Base-by-base conservation (phyloP, 192 early-diverging fungal genomes). In the Entrophospora sp. region DNA sequence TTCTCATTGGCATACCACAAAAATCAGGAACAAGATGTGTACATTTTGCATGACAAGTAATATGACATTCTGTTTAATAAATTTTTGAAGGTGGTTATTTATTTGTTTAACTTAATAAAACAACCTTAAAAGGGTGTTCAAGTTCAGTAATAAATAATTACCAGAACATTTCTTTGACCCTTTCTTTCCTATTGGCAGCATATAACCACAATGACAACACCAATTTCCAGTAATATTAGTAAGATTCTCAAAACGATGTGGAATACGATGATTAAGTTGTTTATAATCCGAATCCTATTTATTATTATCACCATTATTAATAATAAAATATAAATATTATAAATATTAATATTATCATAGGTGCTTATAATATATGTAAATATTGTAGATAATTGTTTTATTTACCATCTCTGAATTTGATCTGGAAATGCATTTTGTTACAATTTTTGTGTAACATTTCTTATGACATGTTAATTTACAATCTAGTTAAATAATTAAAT, bases 121-220 rank as follows among this genome's bases (percentile, higher is more conserved):
- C n/a, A n/a, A n/a, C n/a, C n/a, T n/a, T n/a, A n/a, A n/a, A n/a
- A n/a, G n/a, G n/a, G n/a, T n/a, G n/a, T n/a, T n/a, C n/a, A n/a
- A n/a, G n/a, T n/a, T n/a, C n/a, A n/a, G n/a, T n/a, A n/a, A n/a
- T n/a, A n/a, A n/a, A n/a, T n/a, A n/a, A n/a, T n/a, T 78, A 82
- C 81, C 81, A 24, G 76, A 72, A 62, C 81, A 83, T 24, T 72
- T 73, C 53, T 78, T 83, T 12, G 77, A 70, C 34, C 80, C 75
- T 45, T 81, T 80, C 20, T 83, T 87, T 28, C 92, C 89, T 5
- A 99, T 75, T 18, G 95, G 83, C 36, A 98, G 86, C 89, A 99
- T 91, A 40, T 85, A 91, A 32, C 96, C 96, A 77, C 96, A 99
- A 77, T 99, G 96, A 68, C 87, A 92, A 74, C 96, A 99, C 96